Base-by-base conservation (phyloP, 73 alveolate genomes). In the Uronychia setigera region DNA sequence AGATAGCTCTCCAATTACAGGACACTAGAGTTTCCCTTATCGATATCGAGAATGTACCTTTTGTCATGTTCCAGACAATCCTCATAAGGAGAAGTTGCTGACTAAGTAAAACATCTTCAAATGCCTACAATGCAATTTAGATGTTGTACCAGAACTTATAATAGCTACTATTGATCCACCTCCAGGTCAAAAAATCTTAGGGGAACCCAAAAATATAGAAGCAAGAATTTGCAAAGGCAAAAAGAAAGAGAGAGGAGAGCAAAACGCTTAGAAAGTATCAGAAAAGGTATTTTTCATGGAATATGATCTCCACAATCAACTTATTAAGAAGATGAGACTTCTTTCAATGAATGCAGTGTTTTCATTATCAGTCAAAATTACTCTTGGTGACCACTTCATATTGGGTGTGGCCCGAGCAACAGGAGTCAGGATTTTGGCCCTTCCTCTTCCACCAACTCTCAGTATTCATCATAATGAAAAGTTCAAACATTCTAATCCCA, bases 81-180 rank as follows among this genome's bases (percentile, higher is more conserved):
- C 81, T 34, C 75, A 30, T 59, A 85, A 78, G n/a, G 87, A 79
- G 35, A 33, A 85, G 81, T 1, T 77, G 26, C 31, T 33, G 26
- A 35, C 79, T 75, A 76, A 85, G 35, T 46, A 35, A 1, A 33
- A 35, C 34, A 60, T 76, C 9, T 46, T 25, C 84, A 78, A 79
- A 46, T 86, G 92, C 75, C 83, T 86, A 0, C 87, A 86, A 46
- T 86, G 92, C 60, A 60, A 86, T 60, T 31, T 33, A 31, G 92
- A 79, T 32, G 79, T 59, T 32, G 92, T 86, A 26, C 92, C 92
- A 0, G 92, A 86, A 32, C 35, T 86, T 1, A 86, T 86, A 1
- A 86, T 86, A 26, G 87, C 92, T 25, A 77, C 87, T 1, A 80
- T 79, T n/a, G 92, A 86, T 78, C 87, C 92, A 5, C 92, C 92